Evolutionary conservation across 495 filamentous ascomycete genomes (phyloP), one percentile per base, ranked within the genome.

Genomic region (Talaromyces ruber): DNA sequence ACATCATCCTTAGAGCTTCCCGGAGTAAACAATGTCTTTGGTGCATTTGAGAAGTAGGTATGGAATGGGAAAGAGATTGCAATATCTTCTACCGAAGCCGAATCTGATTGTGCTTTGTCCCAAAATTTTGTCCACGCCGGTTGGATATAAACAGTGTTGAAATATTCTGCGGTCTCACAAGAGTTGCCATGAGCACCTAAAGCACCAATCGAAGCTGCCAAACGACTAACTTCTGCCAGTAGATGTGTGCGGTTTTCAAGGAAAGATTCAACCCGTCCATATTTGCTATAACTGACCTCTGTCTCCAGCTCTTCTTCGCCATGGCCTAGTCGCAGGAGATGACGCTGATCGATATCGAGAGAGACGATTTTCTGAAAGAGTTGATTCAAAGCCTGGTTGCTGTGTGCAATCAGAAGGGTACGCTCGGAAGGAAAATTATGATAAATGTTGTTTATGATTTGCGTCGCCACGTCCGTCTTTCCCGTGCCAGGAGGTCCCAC

Each of bases 391-490:
- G 94, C 94, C 70, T 99, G 94, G 67, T 99, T 99, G 73, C 92
- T 97, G 73, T 98, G 94, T 11, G 94, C 95, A 65, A 99, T 87
- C 43, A 99, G 85, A 25, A 99, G 77, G 0, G 93, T 99, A 50
- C 92, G 87, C 71, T 99, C 92, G 26, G 82, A 80, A 16, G 95
- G 94, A 70, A 96, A 98, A 75, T 97, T 94, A 77, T 97, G 95
- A 72, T 98, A 99, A 59, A 99, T 89, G 70, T 97, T 97, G 81
- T 91, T 96, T 75, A 99, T 98, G 65, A 98, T 95, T 71, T 99
- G 94, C 3, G 93, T 97, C 26, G 91, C 92, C 60, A 99, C 95
- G 74, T 99, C 94, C 28, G 94, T 99, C 77, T 99, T 99, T 62
- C 94, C 94, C 3, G 94, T 99, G 14, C 94, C 94, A 8, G 94